Evolutionary conservation across 305 asterid species (phyloP).

Genomic region (Fraxinus greggii): DNA sequence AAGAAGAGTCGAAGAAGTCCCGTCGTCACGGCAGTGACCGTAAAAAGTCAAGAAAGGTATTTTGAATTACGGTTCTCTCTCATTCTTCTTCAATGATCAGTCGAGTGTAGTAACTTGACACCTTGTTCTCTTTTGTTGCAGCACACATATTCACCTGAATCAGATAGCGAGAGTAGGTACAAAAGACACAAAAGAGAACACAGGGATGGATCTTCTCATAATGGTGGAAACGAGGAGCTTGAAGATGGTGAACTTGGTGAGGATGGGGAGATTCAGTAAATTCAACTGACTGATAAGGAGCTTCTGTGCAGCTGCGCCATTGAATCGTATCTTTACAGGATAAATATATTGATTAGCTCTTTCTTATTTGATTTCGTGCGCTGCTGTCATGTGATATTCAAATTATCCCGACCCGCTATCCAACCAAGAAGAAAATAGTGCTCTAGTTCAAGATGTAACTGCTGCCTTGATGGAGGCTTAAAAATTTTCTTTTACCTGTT

Average conservation of each 20-base stretch:
- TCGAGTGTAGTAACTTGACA: slow-evolving; percentile 13
- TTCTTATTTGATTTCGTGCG: neutral
- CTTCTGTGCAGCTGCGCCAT: neutral
- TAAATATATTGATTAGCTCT: neutral
- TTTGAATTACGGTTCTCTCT: neutral
- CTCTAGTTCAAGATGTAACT: neutral
- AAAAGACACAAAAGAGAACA: slow-evolving; percentile 69
- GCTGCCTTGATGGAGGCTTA: neutral
- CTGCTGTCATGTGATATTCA: neutral
- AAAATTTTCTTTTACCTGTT: neutral
- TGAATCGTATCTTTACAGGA: neutral
- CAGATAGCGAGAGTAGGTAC: slow-evolving; percentile 82
- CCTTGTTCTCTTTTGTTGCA: slow-evolving; percentile 32
- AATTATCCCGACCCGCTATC: neutral
- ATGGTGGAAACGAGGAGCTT: slow-evolving; percentile 74
- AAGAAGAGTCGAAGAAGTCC: slow-evolving; percentile 71
- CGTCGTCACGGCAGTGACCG: slow-evolving; percentile 91
- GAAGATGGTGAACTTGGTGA: slow-evolving; percentile 99
- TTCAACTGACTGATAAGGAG: neutral
- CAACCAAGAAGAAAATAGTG: neutral
- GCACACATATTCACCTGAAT: slow-evolving; percentile 88
- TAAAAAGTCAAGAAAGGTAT: slow-evolving; percentile 88
- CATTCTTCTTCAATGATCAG: neutral
- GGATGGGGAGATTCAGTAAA: slow-evolving; percentile 89
- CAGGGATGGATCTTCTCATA: slow-evolving; percentile 60